These are phyloP conservation scores for Zygoascus hellenicus DNA, from an alignment of 1,139 yeast species.

Conservation along the genomic window DNA sequence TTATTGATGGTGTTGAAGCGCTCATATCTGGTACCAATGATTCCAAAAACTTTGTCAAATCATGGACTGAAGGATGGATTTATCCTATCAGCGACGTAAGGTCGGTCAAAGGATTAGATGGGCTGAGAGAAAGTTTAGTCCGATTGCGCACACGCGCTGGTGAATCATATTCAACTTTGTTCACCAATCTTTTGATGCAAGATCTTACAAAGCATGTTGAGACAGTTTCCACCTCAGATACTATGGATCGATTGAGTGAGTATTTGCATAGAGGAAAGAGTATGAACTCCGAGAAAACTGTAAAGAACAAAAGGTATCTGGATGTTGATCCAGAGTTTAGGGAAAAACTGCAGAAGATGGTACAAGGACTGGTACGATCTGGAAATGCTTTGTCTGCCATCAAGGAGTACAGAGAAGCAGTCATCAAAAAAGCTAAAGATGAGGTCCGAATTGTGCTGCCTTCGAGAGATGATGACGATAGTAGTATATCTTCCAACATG, in stretches of 20 bases:
- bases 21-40: constrained; percentile 47
- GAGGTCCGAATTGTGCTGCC: constrained; percentile 67
- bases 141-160: constrained; percentile 56
- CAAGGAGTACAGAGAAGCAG: constrained; percentile 58
- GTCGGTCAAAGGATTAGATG: constrained; percentile 52
- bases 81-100: constrained; percentile 47
- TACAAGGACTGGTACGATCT: constrained; percentile 56
- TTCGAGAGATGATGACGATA: constrained; percentile 29
- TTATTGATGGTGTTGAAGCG: constrained; percentile 51
- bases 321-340: constrained; percentile 38
- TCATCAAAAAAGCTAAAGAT: constrained; percentile 63
- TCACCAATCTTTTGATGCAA: constrained; percentile 48
- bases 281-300: constrained; percentile 17
- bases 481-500: constrained; percentile 24
- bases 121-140: constrained; percentile 48
- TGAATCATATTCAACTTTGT: constrained; percentile 54
- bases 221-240: constrained; percentile 43
- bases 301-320: constrained; percentile 33
- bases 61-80: constrained; percentile 44
- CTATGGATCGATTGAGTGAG: constrained; percentile 46
- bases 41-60: constrained; percentile 26
- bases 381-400: constrained; percentile 63
- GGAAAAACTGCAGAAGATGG: constrained; percentile 39
- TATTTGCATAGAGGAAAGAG: constrained; percentile 22
- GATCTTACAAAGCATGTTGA: constrained; percentile 59